Evolutionary conservation across 2,329 filamentous ascomycete genomes (phyloP).

Genomic region (Pseudogymnoascus verrucosus): DNA sequence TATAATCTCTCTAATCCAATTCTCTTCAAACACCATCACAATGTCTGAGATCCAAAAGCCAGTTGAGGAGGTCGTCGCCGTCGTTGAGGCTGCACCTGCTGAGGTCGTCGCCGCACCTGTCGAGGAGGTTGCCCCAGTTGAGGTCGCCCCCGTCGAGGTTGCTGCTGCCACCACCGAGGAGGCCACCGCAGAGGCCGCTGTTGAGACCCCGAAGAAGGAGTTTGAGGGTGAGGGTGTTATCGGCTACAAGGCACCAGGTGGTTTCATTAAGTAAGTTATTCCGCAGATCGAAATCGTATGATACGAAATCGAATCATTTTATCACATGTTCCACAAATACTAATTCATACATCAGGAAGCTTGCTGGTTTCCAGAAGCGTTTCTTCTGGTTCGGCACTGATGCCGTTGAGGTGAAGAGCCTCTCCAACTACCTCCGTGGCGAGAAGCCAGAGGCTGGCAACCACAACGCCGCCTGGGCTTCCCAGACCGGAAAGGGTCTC

Average conservation of each 20-base stretch:
- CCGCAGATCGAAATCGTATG: not conserved
- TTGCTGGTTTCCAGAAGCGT: constrained; percentile 76
- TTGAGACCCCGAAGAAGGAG: constrained; percentile 46
- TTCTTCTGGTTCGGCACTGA: constrained; percentile 82
- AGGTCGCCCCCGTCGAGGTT: constrained; percentile 28
- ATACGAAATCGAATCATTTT: not conserved
- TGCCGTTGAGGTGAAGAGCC: constrained; percentile 63
- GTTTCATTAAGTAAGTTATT: constrained; percentile 72
- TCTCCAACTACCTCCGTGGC: constrained; percentile 71
- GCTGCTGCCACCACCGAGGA: constrained; percentile 29
- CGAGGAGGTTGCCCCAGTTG: constrained; percentile 32
- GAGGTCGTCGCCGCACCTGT: constrained; percentile 28
- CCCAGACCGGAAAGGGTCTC: constrained; percentile 89
- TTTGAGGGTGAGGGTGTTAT: constrained; percentile 77
- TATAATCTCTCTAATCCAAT: constrained; percentile 15
- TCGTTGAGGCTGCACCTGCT: constrained; percentile 22
- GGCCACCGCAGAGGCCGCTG: constrained; percentile 28
- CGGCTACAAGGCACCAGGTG: constrained; percentile 75
- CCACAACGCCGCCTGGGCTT: constrained; percentile 79
- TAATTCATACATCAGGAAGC: constrained; percentile 47
- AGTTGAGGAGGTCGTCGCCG: constrained; percentile 34
- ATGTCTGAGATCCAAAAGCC: constrained; percentile 64
- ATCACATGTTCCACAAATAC: constrained; percentile 6
- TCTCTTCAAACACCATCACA: constrained; percentile 14
- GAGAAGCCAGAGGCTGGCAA: constrained; percentile 79